A percentile compares a stretch with the other conserved stretches of the same genome.
phyloP scores from a whole-genome alignment of 805 yeast species.

The Starmerella kuoi region DNA sequence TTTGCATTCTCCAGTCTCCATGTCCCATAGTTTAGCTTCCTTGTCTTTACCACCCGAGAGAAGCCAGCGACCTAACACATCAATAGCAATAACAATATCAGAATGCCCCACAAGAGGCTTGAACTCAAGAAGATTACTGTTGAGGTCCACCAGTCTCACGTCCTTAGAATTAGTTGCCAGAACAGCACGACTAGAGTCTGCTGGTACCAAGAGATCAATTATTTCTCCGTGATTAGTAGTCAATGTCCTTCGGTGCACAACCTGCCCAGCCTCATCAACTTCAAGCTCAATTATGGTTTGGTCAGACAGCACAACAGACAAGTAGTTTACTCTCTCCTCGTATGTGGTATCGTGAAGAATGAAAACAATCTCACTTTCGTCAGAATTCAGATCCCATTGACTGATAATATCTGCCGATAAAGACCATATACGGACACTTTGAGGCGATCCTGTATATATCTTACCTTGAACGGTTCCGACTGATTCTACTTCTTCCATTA shows the following conservation, averaged over 20 bases:
- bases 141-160: constrained; percentile 50
- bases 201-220: constrained; percentile 68
- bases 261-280: constrained; percentile 15
- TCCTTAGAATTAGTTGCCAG: constrained; percentile 91
- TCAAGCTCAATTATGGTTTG: constrained; percentile 58
- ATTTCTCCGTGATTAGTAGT: constrained; percentile 95
- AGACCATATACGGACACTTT: constrained; percentile 16
- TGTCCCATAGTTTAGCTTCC: constrained; percentile 73
- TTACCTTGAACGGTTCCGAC: constrained; percentile 27
- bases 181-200: constrained; percentile 45
- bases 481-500: constrained; percentile 39
- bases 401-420: constrained; percentile 18
- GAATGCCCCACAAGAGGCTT: constrained; percentile 68
- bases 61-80: constrained; percentile 75
- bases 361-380: constrained; percentile 18
- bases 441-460: constrained; percentile 18
- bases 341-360: constrained; percentile 4
- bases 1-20: constrained; percentile 34
- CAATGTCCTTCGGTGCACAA: constrained; percentile 26
- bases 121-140: constrained; percentile 24
- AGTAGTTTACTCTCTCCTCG: background rate
- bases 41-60: constrained; percentile 87
- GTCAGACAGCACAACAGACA: constrained; percentile 47
- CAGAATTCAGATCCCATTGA: constrained; percentile 16
- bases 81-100: constrained; percentile 72